Evolutionary conservation across 164 flowering plant genomes (phyloP), one percentile per base, ranked within the genome.

Genomic region (Chimonanthus praecox): DNA sequence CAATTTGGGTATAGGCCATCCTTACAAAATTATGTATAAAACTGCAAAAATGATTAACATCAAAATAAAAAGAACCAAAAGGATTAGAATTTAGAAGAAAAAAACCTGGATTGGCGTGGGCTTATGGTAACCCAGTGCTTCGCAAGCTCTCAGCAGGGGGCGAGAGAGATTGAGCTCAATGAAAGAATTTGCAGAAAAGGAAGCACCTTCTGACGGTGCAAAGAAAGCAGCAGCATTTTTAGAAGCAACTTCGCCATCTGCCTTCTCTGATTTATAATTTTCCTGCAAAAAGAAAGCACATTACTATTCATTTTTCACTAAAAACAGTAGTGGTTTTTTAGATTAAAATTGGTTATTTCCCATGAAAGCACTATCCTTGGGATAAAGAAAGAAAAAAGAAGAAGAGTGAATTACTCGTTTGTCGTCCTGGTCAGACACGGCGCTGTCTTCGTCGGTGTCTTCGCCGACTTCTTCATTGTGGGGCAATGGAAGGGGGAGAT

Each of bases 91-190:
- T 33, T 33, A 33, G 33, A 33, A 33, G 21, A 33, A 33, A 33
- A 50, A 74, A 74, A 91, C 98, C 98, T 93, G 98, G 69, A 95
- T 95, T 8, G 99, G 97, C 2, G 98, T 93, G 3, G 97, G 99
- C 78, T 93, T 95, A 8, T 77, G 71, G 67, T 90, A 93, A 0
- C 97, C 97, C 82, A 93, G 76, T 1, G 89, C 87, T 76, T 95
- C 94, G 67, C 97, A 92, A 47, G 99, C 89, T 70, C 94, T 85
- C 74, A 95, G 90, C 80, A 95, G 75, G 9, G 97, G 97, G 44
- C 98, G 90, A 9, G 98, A 95, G 16, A 95, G 83, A 86, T 93
- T 87, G 66, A 95, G 90, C 81, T 92, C 97, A 85, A 93, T 74
- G 80, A 95, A 95, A 4, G 99, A 88, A 80, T 86, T 86, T 20